phyloP scores from a whole-genome alignment of 2,329 filamentous ascomycete genomes.

The Calonectria crousiana region DNA sequence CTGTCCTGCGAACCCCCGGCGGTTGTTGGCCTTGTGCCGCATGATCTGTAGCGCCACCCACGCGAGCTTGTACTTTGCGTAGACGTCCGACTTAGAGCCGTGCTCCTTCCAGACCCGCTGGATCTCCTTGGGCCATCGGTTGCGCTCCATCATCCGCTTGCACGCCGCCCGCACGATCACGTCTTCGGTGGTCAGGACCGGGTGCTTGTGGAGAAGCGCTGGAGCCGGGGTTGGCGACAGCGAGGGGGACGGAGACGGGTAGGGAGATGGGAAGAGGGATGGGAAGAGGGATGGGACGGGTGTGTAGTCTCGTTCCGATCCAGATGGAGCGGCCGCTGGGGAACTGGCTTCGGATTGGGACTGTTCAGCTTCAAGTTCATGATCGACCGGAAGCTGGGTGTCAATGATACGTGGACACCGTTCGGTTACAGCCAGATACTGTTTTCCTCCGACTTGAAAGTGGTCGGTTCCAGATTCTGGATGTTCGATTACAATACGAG shows the following conservation, averaged over 20 bases:
- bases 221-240: neutral
- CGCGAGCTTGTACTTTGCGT: neutral
- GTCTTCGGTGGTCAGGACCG: neutral
- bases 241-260: neutral
- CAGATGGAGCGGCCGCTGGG: neutral
- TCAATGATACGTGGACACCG: neutral
- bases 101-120: conserved; percentile 1
- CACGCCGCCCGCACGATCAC: neutral
- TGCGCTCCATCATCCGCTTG: neutral
- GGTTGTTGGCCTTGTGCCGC: neutral
- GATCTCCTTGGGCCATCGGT: neutral
- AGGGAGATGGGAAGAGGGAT: neutral
- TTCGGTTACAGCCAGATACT: neutral
- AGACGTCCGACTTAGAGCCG: neutral
- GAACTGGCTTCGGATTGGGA: neutral
- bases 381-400: neutral
- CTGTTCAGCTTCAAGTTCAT: neutral
- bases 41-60: neutral
- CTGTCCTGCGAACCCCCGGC: neutral
- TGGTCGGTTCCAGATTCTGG: neutral
- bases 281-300: neutral
- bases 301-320: neutral
- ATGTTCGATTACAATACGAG: neutral
- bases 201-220: neutral
- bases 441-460: neutral